Percentiles rank a stretch among this genome's conserved stretches.
Conservation (phyloP, 441 rosid species). For the Theobroma grandiflorum region DNA sequence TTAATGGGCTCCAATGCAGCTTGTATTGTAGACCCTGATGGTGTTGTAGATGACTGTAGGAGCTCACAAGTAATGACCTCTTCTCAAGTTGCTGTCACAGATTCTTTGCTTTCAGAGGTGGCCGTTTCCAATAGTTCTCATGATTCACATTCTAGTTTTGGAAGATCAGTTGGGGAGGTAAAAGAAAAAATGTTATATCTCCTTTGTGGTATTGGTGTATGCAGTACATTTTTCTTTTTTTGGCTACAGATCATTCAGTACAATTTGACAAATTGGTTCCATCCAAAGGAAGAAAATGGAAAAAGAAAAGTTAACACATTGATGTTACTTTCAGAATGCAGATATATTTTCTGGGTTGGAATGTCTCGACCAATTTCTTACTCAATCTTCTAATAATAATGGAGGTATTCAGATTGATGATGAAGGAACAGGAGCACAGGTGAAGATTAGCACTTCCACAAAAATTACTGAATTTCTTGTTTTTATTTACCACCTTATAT, state of each 20-base stretch:
- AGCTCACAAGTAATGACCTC: constrained; percentile 11
- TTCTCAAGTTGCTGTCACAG: constrained; percentile 22
- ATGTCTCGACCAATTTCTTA: constrained; percentile 36
- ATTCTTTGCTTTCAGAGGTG: constrained; percentile 27
- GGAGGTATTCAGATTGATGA: constrained; percentile 35
- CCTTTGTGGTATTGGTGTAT: neutral
- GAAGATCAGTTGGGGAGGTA: constrained; percentile 47
- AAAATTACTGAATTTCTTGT: constrained; percentile 24
- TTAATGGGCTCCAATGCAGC: constrained; percentile 12
- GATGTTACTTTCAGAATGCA: constrained; percentile 48
- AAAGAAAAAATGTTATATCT: neutral
- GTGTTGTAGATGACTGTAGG: constrained; percentile 20
- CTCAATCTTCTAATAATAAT: constrained; percentile 34
- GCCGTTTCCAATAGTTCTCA: constrained; percentile 22
- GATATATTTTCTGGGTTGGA: constrained; percentile 46
- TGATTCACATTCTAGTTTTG: constrained; percentile 34
- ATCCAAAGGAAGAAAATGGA: neutral
- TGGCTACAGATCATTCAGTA: neutral
- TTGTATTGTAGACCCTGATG: neutral
- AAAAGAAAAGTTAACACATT: neutral
- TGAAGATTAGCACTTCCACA: constrained; percentile 29
- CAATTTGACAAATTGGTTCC: neutral
- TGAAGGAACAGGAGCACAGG: constrained; percentile 43
- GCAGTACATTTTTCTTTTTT: neutral
- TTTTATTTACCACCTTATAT: constrained; percentile 10